Evolutionary conservation across 306 rosid species (phyloP).

Genomic region (Trifolium subterraneum): DNA sequence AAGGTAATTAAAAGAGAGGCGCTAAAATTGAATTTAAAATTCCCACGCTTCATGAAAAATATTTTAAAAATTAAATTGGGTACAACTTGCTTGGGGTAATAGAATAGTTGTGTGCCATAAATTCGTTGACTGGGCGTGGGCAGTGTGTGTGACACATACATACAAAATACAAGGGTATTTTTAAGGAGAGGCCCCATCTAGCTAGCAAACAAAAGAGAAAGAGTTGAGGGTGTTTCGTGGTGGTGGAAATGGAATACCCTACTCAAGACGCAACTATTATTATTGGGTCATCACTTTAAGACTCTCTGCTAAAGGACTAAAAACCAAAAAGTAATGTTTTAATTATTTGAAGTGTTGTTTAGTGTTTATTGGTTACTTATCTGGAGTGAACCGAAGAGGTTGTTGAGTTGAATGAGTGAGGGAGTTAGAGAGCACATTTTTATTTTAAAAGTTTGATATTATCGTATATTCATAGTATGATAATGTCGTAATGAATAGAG

Average conservation of each 20-base stretch:
- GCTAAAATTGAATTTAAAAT: conserved; percentile 38
- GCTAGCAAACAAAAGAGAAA: conserved; percentile 37
- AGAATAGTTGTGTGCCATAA: background rate
- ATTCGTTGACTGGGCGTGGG: conserved; percentile 13
- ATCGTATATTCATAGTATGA: too few species aligned
- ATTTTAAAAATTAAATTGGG: conserved; percentile 17
- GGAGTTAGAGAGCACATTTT: too few species aligned
- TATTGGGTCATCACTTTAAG: conserved; percentile 38
- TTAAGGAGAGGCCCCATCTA: conserved; percentile 37
- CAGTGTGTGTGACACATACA: background rate
- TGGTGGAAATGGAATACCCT: conserved; percentile 36
- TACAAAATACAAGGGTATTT: background rate
- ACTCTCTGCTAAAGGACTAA: conserved; percentile 35
- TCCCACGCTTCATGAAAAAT: background rate
- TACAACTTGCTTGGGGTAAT: background rate
- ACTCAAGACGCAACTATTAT: conserved; percentile 46
- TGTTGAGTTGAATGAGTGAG: too few species aligned
- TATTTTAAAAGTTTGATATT: too few species aligned
- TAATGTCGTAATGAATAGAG: too few species aligned
- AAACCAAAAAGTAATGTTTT: conserved; percentile 7
- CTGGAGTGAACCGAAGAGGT: too few species aligned
- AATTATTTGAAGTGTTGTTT: background rate
- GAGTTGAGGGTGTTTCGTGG: conserved; percentile 38
- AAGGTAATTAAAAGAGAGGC: background rate
- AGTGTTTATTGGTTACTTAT: too few species aligned